Evolutionary conservation across 2,329 filamentous ascomycete species (phyloP), one percentile per base, ranked within the genome.

Genomic region (Dactylellina parvicollis): DNA sequence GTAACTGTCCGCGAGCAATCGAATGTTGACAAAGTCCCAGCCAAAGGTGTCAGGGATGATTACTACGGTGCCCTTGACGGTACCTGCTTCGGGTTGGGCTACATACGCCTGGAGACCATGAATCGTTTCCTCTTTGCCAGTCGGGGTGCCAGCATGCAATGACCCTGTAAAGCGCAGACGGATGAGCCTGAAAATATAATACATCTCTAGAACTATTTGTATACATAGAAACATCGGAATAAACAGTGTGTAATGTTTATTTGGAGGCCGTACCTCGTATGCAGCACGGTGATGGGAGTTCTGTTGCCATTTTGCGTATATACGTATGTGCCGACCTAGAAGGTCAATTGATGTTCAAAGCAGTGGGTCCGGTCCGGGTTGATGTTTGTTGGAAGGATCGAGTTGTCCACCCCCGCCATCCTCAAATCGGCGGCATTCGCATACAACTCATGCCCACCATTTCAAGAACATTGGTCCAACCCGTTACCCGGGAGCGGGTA

Each of bases 41-140:
- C 86, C 86, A 75, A 87, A 87, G 0, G 83, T 83, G 76, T 87
- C 86, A 0, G 85, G 82, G 30, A 88, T 81, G 54, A 87, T 81
- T 42, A 87, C 83, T 8, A 87, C 79, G 67, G 86, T 82, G 9
- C 81, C 85, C 36, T 82, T 83, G n/a, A 80, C 75, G 40, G 80
- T n/a, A 14, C 22, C n/a, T 16, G 20, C 77, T 10, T 76, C 76
- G 32, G 81, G 79, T 14, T 81, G 81, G 5, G 82, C 79, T 14
- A 86, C 79, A 69, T 87, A 87, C 1, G 82, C 81, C 34, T 83
- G 78, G 2, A 86, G 80, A 22, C 82, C 83, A 75, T 87, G 83
- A 16, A 86, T 75, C 18, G 80, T 82, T 64, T 80, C 80, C 55
- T 81, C 78, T n/a, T 79, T 80, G 28, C 85, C 85, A 4, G 79